phyloP scores from a whole-genome alignment of 169 alveolate genomes.

The Eimeria praecox region DNA sequence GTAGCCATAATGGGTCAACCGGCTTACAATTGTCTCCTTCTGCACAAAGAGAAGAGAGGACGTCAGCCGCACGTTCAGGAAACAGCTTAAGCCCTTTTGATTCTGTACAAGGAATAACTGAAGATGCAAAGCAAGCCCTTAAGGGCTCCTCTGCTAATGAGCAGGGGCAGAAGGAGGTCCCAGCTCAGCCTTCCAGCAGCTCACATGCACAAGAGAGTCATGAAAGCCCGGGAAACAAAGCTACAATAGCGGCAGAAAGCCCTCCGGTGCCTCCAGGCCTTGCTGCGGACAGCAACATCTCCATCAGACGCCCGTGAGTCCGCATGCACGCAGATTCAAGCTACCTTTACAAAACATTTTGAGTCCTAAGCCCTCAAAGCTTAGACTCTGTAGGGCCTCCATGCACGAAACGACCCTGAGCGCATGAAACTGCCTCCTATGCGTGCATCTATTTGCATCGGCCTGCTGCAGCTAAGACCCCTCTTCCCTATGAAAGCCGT shows the following conservation, averaged over 20 bases:
- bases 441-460: neutral
- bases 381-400: neutral
- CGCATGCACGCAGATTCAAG: neutral
- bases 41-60: neutral
- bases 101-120: neutral
- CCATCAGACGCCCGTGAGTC: slow-evolving; percentile 68
- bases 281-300: neutral
- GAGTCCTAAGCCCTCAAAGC: too few species aligned
- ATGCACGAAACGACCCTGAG: neutral
- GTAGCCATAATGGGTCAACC: neutral
- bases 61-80: neutral
- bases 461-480: neutral
- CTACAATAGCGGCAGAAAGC: neutral
- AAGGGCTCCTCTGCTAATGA: neutral
- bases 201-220: neutral
- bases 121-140: neutral
- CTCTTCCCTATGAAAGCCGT: neutral
- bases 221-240: neutral
- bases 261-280: slow-evolving; percentile 42
- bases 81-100: neutral
- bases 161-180: neutral
- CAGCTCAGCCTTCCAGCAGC: neutral
- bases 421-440: neutral
- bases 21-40: neutral
- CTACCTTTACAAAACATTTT: too few species aligned